Evolutionary conservation across 352 stramenopile species (phyloP), one percentile per base, ranked within the genome.

Genomic region (Pythium aquatile): DNA sequence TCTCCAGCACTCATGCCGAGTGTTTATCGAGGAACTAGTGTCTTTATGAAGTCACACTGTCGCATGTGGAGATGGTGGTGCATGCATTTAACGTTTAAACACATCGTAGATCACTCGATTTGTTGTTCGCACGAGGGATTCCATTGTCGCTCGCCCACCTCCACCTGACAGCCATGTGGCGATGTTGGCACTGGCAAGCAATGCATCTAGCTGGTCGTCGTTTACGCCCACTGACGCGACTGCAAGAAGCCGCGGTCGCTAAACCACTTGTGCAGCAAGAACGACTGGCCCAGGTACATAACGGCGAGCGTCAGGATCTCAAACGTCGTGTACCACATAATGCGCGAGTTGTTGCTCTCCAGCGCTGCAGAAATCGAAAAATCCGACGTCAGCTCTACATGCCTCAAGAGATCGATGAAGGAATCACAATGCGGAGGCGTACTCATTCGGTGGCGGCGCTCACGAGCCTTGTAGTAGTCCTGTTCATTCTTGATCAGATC

Each of bases 211-310:
- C 20, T 5, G 14, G 20, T 13, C 44, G 37, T n/a, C 48, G 20
- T 52, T 47, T 80, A 92, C 10, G 75, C 81, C 83, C 83, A 94
- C 59, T 91, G 78, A 24, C 79, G 83, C 69, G 82, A 86, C 48
- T 83, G 74, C 37, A 94, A 58, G 48, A 75, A 88, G 24, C 83
- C 83, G 47, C 85, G 76, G 72, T 91, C 81, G 57, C 76, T 90
- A 58, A 94, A 94, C 80, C 83, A 94, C 73, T 93, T 91, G 77
- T 92, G 83, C 49, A 94, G 73, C 33, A 94, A 56, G 61, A 86
- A 90, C 47, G 80, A 88, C 69, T 94, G 85, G 2, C 61, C 76
- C 11, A 76, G 78, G 61, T 94, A 93, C 69, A 94, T 79, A 30
- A 85, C 70, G 14, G 69, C 85, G 40, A 94, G 73, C 40, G 85